These are phyloP conservation scores for Musa troglodytarum DNA, from an alignment of 176 grass and related monocot species.

Conservation along the genomic window DNA sequence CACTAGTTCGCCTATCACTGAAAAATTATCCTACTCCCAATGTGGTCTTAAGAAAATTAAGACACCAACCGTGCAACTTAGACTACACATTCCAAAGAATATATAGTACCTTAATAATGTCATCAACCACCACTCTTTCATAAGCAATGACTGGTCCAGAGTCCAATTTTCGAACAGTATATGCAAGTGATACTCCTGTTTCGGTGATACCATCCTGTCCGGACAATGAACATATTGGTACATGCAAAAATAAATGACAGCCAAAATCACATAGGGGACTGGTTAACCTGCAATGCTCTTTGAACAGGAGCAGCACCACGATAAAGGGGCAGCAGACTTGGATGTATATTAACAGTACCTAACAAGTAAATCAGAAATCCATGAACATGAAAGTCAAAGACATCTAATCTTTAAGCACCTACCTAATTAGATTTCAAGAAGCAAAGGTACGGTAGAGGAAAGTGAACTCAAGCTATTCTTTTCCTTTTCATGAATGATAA, in stretches of 20 bases:
- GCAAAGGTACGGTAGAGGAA: not conserved
- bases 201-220: conserved; percentile 79
- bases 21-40: not conserved
- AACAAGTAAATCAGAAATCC: conserved; percentile 9
- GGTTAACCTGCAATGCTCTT: conserved; percentile 80
- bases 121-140: conserved; percentile 61
- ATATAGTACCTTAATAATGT: conserved; percentile 57
- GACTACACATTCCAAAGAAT: not conserved
- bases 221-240: conserved; percentile 21
- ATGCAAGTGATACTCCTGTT: conserved; percentile 96
- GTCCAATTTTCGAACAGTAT: conserved; percentile 80
- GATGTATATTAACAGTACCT: conserved; percentile 97
- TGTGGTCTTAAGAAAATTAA: not conserved
- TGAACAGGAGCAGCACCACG: conserved; percentile 97
- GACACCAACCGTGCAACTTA: conserved; percentile 2
- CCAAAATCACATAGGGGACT: conserved; percentile 4
- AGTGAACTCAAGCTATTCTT: not conserved
- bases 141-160: conserved; percentile 77
- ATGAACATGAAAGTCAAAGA: conserved; percentile 3
- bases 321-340: conserved; percentile 87
- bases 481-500: not conserved
- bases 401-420: not conserved
- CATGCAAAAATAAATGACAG: conserved; percentile 3
- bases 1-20: not conserved
- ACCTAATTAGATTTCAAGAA: not conserved